A percentile compares a stretch with the other conserved stretches of the same genome.
These are phyloP conservation scores for Naganishia randhawae DNA, from an alignment of 768 basidiomycete genomes.

Conservation along the genomic window DNA sequence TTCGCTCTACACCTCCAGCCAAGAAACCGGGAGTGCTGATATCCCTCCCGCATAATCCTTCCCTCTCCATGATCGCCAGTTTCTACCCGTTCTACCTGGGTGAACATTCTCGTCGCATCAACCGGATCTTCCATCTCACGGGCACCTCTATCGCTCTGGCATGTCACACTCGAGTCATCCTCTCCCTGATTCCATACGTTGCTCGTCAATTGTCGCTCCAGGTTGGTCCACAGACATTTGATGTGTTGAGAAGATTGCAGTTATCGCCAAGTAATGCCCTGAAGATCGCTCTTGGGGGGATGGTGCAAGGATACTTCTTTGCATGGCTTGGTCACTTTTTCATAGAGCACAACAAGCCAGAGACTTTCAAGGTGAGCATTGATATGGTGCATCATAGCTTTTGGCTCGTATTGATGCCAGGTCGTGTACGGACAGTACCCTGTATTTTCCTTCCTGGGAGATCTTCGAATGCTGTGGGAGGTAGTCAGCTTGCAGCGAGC, in stretches of 20 bases:
- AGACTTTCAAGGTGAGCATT: conserved; percentile 36
- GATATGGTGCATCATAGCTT: background rate
- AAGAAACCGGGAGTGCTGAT: background rate
- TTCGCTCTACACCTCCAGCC: background rate
- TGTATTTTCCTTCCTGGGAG: conserved; percentile 35
- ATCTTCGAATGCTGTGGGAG: conserved; percentile 40
- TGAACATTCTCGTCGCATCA: conserved; percentile 37
- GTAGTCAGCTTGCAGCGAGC: conserved; percentile 35
- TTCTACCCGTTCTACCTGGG: conserved; percentile 46
- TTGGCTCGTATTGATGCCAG: background rate
- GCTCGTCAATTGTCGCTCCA: conserved; percentile 5
- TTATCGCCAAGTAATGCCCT: conserved; percentile 15
- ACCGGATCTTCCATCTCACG: conserved; percentile 35
- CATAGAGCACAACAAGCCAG: conserved; percentile 40
- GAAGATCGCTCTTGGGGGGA: conserved; percentile 27
- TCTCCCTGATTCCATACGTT: conserved; percentile 31
- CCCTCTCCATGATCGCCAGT: conserved; percentile 10
- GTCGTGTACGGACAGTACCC: conserved; percentile 27
- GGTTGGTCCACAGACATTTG: background rate
- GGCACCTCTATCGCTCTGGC: conserved; percentile 34
- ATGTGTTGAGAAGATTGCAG: conserved; percentile 13
- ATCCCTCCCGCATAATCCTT: background rate
- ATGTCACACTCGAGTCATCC: conserved; percentile 29
- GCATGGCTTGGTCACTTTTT: conserved; percentile 43
- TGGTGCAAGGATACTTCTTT: conserved; percentile 35